A percentile compares a stretch with the other conserved stretches of the same genome.
Conservation (phyloP, 2,329 filamentous ascomycete species). For the Venturia pyrina region DNA sequence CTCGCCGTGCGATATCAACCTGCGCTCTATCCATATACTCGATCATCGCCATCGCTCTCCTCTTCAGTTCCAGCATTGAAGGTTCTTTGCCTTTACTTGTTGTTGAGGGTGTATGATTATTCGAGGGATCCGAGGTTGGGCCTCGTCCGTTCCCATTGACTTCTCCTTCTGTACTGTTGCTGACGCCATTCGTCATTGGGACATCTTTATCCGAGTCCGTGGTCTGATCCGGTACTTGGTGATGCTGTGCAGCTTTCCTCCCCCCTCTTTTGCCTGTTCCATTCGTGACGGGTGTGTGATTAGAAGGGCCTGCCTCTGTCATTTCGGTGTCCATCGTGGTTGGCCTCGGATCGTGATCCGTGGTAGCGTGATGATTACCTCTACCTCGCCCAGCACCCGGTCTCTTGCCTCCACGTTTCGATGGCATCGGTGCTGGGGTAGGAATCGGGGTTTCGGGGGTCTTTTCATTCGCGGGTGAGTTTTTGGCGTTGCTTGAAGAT, state of each 20-base stretch:
- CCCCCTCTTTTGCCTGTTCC: slow-evolving; percentile 2
- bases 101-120: not conserved
- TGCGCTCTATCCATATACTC: slow-evolving; percentile 13
- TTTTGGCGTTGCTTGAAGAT: not conserved
- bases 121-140: slow-evolving; percentile 5
- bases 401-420: slow-evolving; percentile 7
- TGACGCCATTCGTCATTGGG: not conserved
- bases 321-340: not conserved
- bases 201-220: slow-evolving; percentile 5
- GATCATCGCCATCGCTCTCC: slow-evolving; percentile 12
- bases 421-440: slow-evolving; percentile 2
- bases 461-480: not conserved
- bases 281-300: not conserved
- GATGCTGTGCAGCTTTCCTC: not conserved
- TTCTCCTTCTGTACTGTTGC: not conserved
- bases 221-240: not conserved
- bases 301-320: not conserved
- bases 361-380: not conserved
- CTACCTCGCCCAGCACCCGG: slow-evolving; percentile 5
- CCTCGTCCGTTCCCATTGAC: not conserved
- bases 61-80: slow-evolving; percentile 12
- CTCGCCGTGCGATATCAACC: slow-evolving; percentile 16
- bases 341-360: not conserved
- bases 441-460: not conserved
- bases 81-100: slow-evolving; percentile 7